Percentiles rank a stretch among this genome's conserved stretches.
These are phyloP conservation scores for Pythium sukuiense DNA, from an alignment of 352 stramenopile genomes.

Conservation along the genomic window DNA sequence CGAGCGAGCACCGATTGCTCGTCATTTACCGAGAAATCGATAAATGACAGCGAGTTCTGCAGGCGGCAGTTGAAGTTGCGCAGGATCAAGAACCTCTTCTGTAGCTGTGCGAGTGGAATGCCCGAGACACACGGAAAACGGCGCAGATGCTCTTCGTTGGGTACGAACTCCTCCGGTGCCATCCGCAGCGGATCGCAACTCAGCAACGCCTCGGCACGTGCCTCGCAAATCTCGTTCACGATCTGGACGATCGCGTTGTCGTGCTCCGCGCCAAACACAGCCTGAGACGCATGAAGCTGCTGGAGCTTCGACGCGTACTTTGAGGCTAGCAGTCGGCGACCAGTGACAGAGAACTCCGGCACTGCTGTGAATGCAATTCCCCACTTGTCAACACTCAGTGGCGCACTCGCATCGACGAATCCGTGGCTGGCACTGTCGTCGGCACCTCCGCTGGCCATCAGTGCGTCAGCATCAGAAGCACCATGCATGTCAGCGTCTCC, in stretches of 20 bases:
- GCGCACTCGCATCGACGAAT: constrained; percentile 14
- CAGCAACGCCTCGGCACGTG: constrained; percentile 67
- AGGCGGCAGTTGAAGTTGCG: constrained; percentile 88
- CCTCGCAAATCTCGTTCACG: constrained; percentile 84
- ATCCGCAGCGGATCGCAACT: constrained; percentile 86
- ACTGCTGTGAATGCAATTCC: constrained; percentile 85
- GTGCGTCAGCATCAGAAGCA: background rate
- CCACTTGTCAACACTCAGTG: constrained; percentile 66
- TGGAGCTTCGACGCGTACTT: constrained; percentile 71
- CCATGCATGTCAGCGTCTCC: background rate
- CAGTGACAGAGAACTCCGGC: constrained; percentile 82
- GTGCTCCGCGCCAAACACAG: constrained; percentile 60
- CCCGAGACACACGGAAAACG: constrained; percentile 44
- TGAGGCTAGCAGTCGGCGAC: constrained; percentile 60
- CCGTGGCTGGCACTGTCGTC: constrained; percentile 3
- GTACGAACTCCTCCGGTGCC: constrained; percentile 75
- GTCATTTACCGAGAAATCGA: constrained; percentile 76
- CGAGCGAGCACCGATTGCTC: constrained; percentile 61
- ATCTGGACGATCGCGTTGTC: constrained; percentile 78
- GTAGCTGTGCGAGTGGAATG: constrained; percentile 55
- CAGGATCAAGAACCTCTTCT: constrained; percentile 82
- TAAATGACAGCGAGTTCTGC: constrained; percentile 84
- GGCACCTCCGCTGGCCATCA: background rate
- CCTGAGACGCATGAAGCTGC: constrained; percentile 63
- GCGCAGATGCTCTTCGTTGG: constrained; percentile 63